Percentiles rank a stretch among this genome's conserved stretches.
Evolutionary conservation across 768 basidiomycete genomes (phyloP).

Genomic region (Mycena metata): DNA sequence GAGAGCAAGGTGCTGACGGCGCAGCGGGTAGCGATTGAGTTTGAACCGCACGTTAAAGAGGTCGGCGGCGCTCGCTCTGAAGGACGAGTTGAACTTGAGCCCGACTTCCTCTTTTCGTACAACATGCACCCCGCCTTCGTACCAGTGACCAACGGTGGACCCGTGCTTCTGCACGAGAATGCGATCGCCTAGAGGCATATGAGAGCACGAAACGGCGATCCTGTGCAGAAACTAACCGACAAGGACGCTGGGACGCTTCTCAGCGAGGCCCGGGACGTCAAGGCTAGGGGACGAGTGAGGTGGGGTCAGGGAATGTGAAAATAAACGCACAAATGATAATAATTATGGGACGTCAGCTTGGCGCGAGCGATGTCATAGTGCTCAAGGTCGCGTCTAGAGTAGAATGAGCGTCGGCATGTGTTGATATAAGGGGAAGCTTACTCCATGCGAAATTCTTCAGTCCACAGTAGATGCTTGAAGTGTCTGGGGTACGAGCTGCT

Average conservation of each 20-base stretch:
- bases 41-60: constrained; percentile 68
- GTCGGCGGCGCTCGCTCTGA: constrained; percentile 51
- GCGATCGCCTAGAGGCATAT: constrained; percentile 57
- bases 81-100: constrained; percentile 62
- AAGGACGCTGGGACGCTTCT: constrained; percentile 69
- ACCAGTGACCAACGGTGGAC: constrained; percentile 61
- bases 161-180: constrained; percentile 65
- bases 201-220: background rate
- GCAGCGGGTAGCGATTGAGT: constrained; percentile 67
- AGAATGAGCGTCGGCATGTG: background rate
- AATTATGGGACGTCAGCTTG: constrained; percentile 45
- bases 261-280: constrained; percentile 65
- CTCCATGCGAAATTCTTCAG: constrained; percentile 63
- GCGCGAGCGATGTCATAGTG: constrained; percentile 54
- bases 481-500: constrained; percentile 56
- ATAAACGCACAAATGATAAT: constrained; percentile 54
- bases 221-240: constrained; percentile 55
- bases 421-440: constrained; percentile 30
- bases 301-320: background rate
- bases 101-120: constrained; percentile 65
- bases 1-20: constrained; percentile 72
- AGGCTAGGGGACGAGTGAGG: constrained; percentile 46
- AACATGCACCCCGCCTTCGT: constrained; percentile 69
- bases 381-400: constrained; percentile 54
- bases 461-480: constrained; percentile 69